Percentiles rank a stretch among this genome's conserved stretches.
These are phyloP conservation scores for Elongisporangium undulatum DNA, from an alignment of 352 stramenopile species.

Conservation along the genomic window DNA sequence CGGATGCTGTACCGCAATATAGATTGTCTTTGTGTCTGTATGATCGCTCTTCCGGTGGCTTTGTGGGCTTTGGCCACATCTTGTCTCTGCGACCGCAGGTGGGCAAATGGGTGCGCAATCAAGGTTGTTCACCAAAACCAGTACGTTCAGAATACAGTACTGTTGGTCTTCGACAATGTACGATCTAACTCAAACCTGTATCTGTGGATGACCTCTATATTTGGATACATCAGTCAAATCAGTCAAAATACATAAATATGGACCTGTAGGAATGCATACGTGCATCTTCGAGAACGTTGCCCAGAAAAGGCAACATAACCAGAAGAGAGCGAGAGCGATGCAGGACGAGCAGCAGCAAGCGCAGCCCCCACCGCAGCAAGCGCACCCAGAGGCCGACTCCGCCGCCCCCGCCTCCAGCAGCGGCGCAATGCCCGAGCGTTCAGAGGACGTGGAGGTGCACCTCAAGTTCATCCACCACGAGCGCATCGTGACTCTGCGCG, in stretches of 20 bases:
- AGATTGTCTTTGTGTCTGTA: background rate
- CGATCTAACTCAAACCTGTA: too few relatives aligned
- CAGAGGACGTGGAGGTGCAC: conserved; percentile 11
- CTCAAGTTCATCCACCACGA: conserved; percentile 43
- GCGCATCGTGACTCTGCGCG: conserved; percentile 16
- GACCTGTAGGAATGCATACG: too few relatives aligned
- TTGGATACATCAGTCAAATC: too few relatives aligned
- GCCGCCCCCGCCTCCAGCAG: too few relatives aligned
- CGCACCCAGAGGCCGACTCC: too few relatives aligned
- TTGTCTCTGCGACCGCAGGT: background rate
- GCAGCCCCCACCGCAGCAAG: too few relatives aligned
- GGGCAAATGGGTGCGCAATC: background rate
- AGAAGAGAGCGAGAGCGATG: background rate
- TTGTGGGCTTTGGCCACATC: too few relatives aligned
- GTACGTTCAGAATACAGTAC: background rate
- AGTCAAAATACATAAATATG: background rate
- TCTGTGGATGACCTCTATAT: too few relatives aligned
- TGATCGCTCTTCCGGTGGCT: background rate
- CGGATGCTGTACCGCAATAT: background rate
- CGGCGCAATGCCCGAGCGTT: background rate
- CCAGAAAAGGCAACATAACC: background rate
- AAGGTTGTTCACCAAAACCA: background rate
- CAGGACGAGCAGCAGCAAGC: background rate
- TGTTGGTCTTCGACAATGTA: too few relatives aligned
- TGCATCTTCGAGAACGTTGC: background rate